phyloP scores from a whole-genome alignment of 345 rosid species.

The Hibiscus syriacus region DNA sequence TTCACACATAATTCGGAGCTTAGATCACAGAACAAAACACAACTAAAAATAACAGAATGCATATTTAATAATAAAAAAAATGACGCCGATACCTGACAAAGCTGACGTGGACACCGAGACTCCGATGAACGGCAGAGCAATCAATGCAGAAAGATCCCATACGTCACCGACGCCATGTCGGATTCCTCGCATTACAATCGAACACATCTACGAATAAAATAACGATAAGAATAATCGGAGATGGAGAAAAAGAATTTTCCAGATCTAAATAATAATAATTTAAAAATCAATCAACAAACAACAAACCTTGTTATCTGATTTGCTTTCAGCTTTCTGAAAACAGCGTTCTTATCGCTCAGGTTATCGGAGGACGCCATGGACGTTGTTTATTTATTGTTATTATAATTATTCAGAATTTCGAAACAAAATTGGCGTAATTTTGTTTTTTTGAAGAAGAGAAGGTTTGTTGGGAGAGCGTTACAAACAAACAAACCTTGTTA shows the following conservation, averaged over 20 bases:
- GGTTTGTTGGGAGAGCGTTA: not conserved
- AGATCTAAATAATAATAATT: constrained; percentile 24
- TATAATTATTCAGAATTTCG: not conserved
- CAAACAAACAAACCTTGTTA: not conserved
- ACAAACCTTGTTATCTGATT: not conserved
- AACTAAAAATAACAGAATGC: not conserved
- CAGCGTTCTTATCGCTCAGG: not conserved
- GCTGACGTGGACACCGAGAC: constrained; percentile 93
- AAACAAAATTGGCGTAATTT: not conserved
- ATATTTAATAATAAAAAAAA: not conserved
- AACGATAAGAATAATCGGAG: constrained; percentile 4
- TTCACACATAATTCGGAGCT: not conserved
- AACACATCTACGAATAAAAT: constrained; percentile 56
- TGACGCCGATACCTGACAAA: constrained; percentile 65
- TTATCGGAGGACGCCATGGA: not conserved
- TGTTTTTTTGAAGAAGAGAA: not conserved
- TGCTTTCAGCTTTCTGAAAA: not conserved
- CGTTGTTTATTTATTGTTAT: not conserved
- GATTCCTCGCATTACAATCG: constrained; percentile 96
- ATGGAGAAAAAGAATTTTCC: constrained; percentile 15
- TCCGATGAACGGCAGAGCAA: constrained; percentile 95
- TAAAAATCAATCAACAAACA: too few species aligned
- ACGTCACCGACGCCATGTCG: constrained; percentile 97
- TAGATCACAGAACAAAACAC: not conserved
- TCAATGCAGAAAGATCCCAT: constrained; percentile 95